Evolutionary conservation across 345 rosid genomes (phyloP).

Genomic region (Tarenaya hassleriana): DNA sequence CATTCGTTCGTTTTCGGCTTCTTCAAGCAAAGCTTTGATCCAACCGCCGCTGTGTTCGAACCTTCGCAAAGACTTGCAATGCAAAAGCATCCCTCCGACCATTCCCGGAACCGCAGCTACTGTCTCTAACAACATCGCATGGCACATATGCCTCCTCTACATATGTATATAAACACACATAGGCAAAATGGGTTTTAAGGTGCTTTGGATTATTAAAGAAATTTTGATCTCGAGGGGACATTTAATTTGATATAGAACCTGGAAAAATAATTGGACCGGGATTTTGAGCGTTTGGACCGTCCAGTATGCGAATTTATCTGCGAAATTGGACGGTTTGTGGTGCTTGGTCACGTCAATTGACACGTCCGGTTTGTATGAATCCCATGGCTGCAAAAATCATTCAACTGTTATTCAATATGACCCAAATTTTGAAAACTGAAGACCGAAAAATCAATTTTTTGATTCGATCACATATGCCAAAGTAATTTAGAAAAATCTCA

Average conservation of each 20-base stretch:
- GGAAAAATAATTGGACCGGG: conserved; percentile 46
- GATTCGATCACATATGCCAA: too few species aligned
- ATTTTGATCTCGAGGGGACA: neutral
- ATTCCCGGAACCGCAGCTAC: conserved; percentile 63
- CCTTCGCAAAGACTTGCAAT: conserved; percentile 47
- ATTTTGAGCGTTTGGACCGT: conserved; percentile 50
- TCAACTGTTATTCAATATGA: neutral
- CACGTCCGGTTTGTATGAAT: conserved; percentile 46
- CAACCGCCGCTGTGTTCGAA: conserved; percentile 64
- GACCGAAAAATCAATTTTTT: too few species aligned
- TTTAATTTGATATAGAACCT: conserved; percentile 24
- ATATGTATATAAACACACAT: neutral
- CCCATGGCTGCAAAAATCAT: conserved; percentile 60
- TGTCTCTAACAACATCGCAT: conserved; percentile 59
- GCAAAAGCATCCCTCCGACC: conserved; percentile 67
- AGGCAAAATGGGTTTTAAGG: too few species aligned
- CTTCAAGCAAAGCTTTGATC: conserved; percentile 62
- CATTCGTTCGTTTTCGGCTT: conserved; percentile 65
- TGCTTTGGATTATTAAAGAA: too few species aligned
- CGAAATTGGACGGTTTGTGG: conserved; percentile 39
- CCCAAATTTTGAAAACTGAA: neutral
- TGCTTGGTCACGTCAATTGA: conserved; percentile 53
- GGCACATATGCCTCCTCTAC: conserved; percentile 62
- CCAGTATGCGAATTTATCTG: conserved; percentile 54
- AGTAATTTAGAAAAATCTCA: neutral